A percentile compares a stretch with the other conserved stretches of the same genome.
Evolutionary conservation across 768 basidiomycete genomes (phyloP).

Genomic region (Pisolithus marmoratus): DNA sequence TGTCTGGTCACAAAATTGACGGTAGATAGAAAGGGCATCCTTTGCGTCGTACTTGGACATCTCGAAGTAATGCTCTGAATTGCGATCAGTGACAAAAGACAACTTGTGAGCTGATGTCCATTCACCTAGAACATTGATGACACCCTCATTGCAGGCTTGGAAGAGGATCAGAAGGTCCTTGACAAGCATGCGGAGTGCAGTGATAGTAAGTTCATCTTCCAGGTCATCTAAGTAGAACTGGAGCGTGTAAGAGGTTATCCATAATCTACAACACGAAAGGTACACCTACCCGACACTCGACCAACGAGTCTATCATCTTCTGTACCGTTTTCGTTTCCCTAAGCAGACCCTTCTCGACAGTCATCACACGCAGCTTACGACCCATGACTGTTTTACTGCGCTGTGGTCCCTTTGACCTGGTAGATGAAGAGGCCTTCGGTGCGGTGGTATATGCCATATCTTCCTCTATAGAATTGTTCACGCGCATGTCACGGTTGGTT

Average conservation of each 20-base stretch:
- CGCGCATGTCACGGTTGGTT: constrained; percentile 79
- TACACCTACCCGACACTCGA: constrained; percentile 77
- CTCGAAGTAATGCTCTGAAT: constrained; percentile 89
- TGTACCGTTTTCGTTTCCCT: constrained; percentile 91
- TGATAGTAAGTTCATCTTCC: constrained; percentile 85
- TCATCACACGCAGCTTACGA: constrained; percentile 82
- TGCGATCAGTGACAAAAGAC: constrained; percentile 7
- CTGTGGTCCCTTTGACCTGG: constrained; percentile 34
- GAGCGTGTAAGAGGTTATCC: not conserved
- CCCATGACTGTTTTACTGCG: constrained; percentile 78
- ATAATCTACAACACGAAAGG: not conserved
- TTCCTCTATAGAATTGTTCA: constrained; percentile 57
- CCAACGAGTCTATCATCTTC: constrained; percentile 78
- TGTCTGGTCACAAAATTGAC: constrained; percentile 90
- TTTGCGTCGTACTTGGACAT: constrained; percentile 94
- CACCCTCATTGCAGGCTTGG: constrained; percentile 95
- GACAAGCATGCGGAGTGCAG: constrained; percentile 87
- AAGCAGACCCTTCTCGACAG: constrained; percentile 92
- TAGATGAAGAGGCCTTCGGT: constrained; percentile 27
- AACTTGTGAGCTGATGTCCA: constrained; percentile 24
- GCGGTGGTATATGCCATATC: constrained; percentile 33
- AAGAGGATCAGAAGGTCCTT: constrained; percentile 95
- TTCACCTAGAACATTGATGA: constrained; percentile 71
- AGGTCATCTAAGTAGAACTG: constrained; percentile 94
- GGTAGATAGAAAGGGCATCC: constrained; percentile 82